Percentiles rank a stretch among this genome's conserved stretches.
Evolutionary conservation across 257 asterid genomes (phyloP).

Genomic region (Misopates orontium): DNA sequence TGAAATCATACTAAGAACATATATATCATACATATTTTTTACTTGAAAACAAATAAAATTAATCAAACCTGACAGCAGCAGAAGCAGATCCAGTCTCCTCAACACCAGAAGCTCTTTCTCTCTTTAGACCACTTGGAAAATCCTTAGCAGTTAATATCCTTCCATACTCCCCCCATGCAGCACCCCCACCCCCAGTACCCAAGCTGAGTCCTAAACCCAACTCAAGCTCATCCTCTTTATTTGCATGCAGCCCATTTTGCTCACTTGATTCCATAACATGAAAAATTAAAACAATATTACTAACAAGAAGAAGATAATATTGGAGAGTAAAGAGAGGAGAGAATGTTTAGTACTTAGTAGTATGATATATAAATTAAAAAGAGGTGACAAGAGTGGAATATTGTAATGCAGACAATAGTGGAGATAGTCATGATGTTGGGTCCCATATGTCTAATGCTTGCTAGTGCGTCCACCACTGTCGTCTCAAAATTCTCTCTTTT

Average conservation of each 20-base stretch:
- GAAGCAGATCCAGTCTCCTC: conserved; percentile 47
- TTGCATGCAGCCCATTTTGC: conserved; percentile 7
- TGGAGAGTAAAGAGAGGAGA: conserved; percentile 4
- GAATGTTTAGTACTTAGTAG: background rate
- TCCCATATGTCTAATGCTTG: conserved; percentile 58
- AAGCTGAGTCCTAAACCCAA: conserved; percentile 73
- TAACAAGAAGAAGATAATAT: background rate
- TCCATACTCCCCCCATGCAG: conserved; percentile 35
- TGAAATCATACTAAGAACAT: background rate
- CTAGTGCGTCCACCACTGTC: conserved; percentile 56
- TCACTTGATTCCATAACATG: conserved; percentile 52
- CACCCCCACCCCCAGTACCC: conserved; percentile 30
- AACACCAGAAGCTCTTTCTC: conserved; percentile 43
- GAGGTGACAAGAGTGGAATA: conserved; percentile 33
- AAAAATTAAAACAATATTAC: background rate
- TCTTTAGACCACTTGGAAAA: conserved; percentile 53
- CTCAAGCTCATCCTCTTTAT: conserved; percentile 56
- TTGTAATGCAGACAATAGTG: conserved; percentile 40
- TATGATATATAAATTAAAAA: background rate
- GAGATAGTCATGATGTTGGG: conserved; percentile 59
- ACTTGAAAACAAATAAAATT: background rate
- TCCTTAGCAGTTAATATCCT: conserved; percentile 88
- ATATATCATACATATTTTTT: too few species aligned
- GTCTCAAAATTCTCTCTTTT: conserved; percentile 12
- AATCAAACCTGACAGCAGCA: conserved; percentile 55